Percentiles rank a stretch among this genome's conserved stretches.
Evolutionary conservation across 495 filamentous ascomycete species (phyloP).

Genomic region (Neurospora sp.): DNA sequence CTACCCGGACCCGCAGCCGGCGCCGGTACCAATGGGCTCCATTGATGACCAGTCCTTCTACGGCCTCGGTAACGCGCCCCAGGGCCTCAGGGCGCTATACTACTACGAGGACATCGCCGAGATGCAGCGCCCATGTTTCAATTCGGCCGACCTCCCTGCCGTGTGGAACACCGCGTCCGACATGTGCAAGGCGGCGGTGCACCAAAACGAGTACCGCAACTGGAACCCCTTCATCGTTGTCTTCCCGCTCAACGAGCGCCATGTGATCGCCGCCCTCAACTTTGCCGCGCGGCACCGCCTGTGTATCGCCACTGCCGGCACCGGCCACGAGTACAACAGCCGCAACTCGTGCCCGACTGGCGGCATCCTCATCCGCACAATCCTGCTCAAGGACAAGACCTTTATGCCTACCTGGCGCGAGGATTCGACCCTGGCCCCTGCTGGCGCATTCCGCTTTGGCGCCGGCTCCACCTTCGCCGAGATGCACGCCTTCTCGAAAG

Average conservation of each 20-base stretch:
- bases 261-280: neutral
- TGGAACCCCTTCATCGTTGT: constrained; percentile 2
- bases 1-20: neutral
- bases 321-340: constrained; percentile 3
- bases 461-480: constrained; percentile 1
- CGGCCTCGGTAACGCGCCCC: neutral
- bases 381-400: constrained; percentile 1
- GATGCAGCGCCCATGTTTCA: constrained; percentile 3
- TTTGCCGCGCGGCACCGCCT: constrained; percentile 1
- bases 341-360: constrained; percentile 4
- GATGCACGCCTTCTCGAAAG: neutral
- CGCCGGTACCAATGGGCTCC: constrained; percentile 1
- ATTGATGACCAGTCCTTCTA: neutral
- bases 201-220: constrained; percentile 2
- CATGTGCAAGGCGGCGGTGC: constrained; percentile 3
- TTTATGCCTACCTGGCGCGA: neutral
- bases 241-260: constrained; percentile 3
- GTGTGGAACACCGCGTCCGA: neutral
- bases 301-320: constrained; percentile 1
- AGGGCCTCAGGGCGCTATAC: neutral
- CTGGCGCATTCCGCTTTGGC: constrained; percentile 1
- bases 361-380: constrained; percentile 3
- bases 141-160: neutral
- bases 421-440: neutral
- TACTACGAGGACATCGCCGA: constrained; percentile 1